These are phyloP conservation scores for Pilobolus umbonatus DNA, from an alignment of 192 early-diverging fungal genomes.

Conservation along the genomic window DNA sequence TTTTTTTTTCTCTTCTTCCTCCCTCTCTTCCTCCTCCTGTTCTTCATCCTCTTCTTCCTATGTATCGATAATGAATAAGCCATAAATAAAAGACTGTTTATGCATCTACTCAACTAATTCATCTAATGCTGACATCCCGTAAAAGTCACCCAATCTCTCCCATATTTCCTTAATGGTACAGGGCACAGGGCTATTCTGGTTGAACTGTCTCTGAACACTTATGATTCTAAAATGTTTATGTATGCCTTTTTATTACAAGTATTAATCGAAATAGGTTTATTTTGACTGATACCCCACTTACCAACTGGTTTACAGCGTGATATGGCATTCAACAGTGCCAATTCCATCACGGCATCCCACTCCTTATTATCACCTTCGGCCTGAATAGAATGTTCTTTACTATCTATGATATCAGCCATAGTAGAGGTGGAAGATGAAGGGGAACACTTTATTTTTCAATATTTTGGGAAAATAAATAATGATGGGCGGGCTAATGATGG, in stretches of 20 bases:
- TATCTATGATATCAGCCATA: too few species aligned
- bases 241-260: slow-evolving; percentile 30
- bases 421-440: too few species aligned
- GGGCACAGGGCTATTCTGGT: slow-evolving; percentile 32
- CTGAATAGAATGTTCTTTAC: too few species aligned
- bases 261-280: background rate
- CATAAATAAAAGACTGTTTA: background rate
- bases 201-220: slow-evolving; percentile 45
- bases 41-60: slow-evolving; percentile 41
- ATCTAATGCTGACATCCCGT: slow-evolving; percentile 42
- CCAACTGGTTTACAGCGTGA: slow-evolving; percentile 47
- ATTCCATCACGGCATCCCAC: slow-evolving; percentile 48
- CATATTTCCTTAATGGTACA: slow-evolving; percentile 45
- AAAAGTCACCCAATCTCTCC: slow-evolving; percentile 39
- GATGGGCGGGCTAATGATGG: too few species aligned
- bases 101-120: slow-evolving; percentile 33
- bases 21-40: slow-evolving; percentile 25
- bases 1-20: slow-evolving; percentile 31
- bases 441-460: too few species aligned
- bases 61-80: background rate
- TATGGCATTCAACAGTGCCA: slow-evolving; percentile 44
- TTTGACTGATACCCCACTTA: slow-evolving; percentile 15
- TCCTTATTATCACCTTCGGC: slow-evolving; percentile 24
- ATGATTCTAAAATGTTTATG: slow-evolving; percentile 55
- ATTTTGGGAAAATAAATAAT: too few species aligned